phyloP scores from a whole-genome alignment of 2,329 filamentous ascomycete genomes.

The Ampelomyces quisqualis region DNA sequence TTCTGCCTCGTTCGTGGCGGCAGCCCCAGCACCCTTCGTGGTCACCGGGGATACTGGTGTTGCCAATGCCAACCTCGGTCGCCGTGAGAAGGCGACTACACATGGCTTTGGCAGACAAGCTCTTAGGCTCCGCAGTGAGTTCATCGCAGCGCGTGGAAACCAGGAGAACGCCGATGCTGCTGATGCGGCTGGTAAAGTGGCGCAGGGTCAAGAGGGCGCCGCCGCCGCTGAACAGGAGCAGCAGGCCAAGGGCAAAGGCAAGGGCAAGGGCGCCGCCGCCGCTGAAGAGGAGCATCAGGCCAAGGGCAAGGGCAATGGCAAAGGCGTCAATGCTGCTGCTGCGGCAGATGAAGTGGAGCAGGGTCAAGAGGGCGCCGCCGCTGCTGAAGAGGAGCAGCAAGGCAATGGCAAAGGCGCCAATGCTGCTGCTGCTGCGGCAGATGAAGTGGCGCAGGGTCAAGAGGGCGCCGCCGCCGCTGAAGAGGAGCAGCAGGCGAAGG shows the following conservation, averaged over 20 bases:
- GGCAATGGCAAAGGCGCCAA: slow-evolving; percentile 2
- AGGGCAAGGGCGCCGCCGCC: slow-evolving; percentile 1
- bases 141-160: slow-evolving; percentile 21
- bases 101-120: slow-evolving; percentile 30
- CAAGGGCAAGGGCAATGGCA: background rate
- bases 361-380: background rate
- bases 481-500: slow-evolving; percentile 3
- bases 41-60: slow-evolving; percentile 31
- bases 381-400: slow-evolving; percentile 2
- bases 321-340: background rate
- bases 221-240: slow-evolving; percentile 1
- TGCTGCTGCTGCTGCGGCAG: slow-evolving; percentile 4
- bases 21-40: slow-evolving; percentile 34
- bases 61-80: slow-evolving; percentile 25
- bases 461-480: background rate
- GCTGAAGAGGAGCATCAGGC: background rate
- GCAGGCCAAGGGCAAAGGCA: slow-evolving; percentile 6
- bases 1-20: slow-evolving; percentile 37
- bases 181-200: slow-evolving; percentile 6
- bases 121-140: slow-evolving; percentile 30
- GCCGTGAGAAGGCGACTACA: slow-evolving; percentile 20
- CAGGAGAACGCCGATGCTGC: slow-evolving; percentile 9
- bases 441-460: background rate
- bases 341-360: background rate
- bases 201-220: slow-evolving; percentile 3